Evolutionary conservation across 1,284 basidiomycete genomes (phyloP), one percentile per base, ranked within the genome.

Genomic region (Leucoagaricus sp.): DNA sequence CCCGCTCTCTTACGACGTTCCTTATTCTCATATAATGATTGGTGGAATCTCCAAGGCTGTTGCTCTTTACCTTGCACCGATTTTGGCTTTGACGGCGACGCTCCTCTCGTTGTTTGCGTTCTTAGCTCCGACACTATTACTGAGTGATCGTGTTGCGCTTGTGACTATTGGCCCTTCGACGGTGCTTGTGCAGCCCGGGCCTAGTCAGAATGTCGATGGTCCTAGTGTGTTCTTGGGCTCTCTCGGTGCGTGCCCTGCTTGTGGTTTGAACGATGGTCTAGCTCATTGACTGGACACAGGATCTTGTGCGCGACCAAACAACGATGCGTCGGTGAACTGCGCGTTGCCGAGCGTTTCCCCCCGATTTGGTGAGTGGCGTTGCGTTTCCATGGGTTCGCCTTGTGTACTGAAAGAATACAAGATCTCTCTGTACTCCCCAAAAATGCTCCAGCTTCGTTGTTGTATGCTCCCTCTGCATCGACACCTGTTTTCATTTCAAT

Each of bases 221-320:
- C 86, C 89, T 2, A 87, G 80, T 52, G 68, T 89, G 28, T 83
- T 85, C 63, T 68, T 91, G 47, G 89, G 89, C 29, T 69, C 82
- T 19, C 71, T 91, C 47, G 88, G 88, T 85, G 69, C 23, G 77
- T 72, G 25, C 25, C 33, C 17, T 25, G n/a, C 7, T 38, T n/a
- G 15, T 15, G 7, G 13, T 12, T 38, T 34, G 19, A 25, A 44
- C 15, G 28, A 19, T 3, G 10, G n/a, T 29, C 47, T 7, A 23
- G 54, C n/a, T 23, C 33, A 10, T 41, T 15, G 49, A 19, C 38
- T 9, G 34, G 55, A 31, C 15, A 4, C 49, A 91, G 89, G 89
- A 12, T 91, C 89, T 12, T 92, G 89, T 64, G 72, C 81, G n/a
- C 79, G 82, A 52, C 54, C 73, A 0, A 78, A 74, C 36, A 82